Evolutionary conservation across 768 basidiomycete genomes (phyloP).

Genomic region (Termitomyces sp.): DNA sequence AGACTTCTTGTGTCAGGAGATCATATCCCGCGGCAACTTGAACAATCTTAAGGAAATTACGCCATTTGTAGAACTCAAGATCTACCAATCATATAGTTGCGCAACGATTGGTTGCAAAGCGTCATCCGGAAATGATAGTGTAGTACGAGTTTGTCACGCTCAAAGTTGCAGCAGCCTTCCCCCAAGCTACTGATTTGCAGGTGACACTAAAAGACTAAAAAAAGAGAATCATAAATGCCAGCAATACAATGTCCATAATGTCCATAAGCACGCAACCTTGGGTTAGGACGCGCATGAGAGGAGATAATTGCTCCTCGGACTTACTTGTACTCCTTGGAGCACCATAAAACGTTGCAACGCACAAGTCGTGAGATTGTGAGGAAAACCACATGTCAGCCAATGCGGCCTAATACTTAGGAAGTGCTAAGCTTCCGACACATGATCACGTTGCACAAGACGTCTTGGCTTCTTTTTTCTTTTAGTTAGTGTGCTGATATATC

Average conservation of each 20-base stretch:
- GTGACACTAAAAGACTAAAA: slow-evolving; percentile 20
- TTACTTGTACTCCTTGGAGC: background rate
- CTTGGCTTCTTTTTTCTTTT: background rate
- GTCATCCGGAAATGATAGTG: slow-evolving; percentile 47
- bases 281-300: background rate
- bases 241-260: slow-evolving; percentile 12
- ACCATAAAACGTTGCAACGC: background rate
- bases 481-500: background rate
- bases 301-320: background rate
- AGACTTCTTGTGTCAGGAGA: slow-evolving; percentile 34
- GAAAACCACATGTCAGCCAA: background rate
- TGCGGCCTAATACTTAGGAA: background rate
- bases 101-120: slow-evolving; percentile 58
- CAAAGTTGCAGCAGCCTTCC: background rate
- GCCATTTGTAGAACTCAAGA: background rate
- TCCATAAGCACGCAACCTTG: background rate
- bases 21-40: background rate
- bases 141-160: slow-evolving; percentile 19
- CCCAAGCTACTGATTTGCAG: slow-evolving; percentile 7
- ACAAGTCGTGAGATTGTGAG: background rate
- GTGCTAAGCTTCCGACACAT: background rate
- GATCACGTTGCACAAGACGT: background rate
- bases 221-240: slow-evolving; percentile 17
- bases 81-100: slow-evolving; percentile 26
- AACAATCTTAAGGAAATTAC: background rate